Conservation (phyloP, 2,329 filamentous ascomycete genomes). For the Ophiostoma pallidulum region DNA sequence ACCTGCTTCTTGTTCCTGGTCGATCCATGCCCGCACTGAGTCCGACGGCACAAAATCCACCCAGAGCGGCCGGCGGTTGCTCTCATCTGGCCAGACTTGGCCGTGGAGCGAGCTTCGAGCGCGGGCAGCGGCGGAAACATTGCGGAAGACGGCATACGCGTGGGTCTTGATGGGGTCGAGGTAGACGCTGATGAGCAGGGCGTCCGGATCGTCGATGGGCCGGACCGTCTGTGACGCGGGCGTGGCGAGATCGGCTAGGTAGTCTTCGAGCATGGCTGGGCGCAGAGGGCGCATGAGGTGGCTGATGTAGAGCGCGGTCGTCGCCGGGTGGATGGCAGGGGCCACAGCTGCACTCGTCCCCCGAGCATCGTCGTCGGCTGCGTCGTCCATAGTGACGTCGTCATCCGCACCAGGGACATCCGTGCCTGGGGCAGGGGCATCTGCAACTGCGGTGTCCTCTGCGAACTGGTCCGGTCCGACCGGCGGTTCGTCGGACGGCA, state of each 20-base stretch:
- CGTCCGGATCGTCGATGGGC: conserved; percentile 25
- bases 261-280: conserved; percentile 52
- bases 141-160: conserved; percentile 67
- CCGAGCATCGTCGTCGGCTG: conserved; percentile 22
- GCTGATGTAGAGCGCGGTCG: conserved; percentile 75
- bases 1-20: conserved; percentile 55
- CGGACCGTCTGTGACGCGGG: conserved; percentile 23
- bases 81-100: conserved; percentile 77
- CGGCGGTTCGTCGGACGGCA: not conserved
- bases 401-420: not conserved
- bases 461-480: not conserved
- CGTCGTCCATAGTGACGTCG: conserved; percentile 12
- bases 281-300: conserved; percentile 84
- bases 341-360: conserved; percentile 26
- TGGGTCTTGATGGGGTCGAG: conserved; percentile 83
- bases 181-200: conserved; percentile 59
- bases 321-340: conserved; percentile 61
- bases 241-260: conserved; percentile 61
- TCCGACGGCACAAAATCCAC: conserved; percentile 82
- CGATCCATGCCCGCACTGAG: conserved; percentile 64
- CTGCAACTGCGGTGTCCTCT: not conserved
- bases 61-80: conserved; percentile 72
- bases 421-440: not conserved
- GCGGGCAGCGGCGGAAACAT: conserved; percentile 60
- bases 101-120: conserved; percentile 70